Conservation (phyloP, 2,329 filamentous ascomycete genomes). For the Elsinoe australis region DNA sequence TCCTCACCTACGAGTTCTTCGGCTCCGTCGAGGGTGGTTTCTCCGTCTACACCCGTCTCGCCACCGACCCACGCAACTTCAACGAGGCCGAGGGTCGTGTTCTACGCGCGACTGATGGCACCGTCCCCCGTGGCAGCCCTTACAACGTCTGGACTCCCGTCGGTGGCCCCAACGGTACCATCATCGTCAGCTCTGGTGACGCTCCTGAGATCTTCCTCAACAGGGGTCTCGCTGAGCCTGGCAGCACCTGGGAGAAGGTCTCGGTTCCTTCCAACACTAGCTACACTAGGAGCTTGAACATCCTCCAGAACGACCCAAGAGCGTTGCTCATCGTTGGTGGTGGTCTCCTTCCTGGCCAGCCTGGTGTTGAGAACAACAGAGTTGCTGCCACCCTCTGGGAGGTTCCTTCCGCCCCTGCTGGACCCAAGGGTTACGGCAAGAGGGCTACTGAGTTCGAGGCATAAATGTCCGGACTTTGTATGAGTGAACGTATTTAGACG, state of each 20-base stretch:
- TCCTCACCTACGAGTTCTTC: constrained; percentile 59
- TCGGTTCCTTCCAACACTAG: constrained; percentile 34
- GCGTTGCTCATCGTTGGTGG: constrained; percentile 39
- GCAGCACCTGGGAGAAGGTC: constrained; percentile 40
- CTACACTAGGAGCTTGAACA: constrained; percentile 43
- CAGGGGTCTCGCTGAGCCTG: constrained; percentile 36
- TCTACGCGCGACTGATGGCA: constrained; percentile 42
- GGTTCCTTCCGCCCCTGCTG: constrained; percentile 11
- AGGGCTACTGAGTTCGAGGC: constrained; percentile 12
- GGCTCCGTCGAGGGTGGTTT: constrained; percentile 40
- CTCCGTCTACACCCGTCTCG: constrained; percentile 48
- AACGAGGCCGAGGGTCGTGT: constrained; percentile 34
- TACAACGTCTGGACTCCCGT: constrained; percentile 47
- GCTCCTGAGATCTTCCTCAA: constrained; percentile 42
- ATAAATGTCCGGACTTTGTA: neutral
- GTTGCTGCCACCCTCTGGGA: constrained; percentile 19
- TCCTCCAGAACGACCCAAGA: constrained; percentile 35
- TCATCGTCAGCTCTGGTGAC: constrained; percentile 41
- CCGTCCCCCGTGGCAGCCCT: constrained; percentile 40
- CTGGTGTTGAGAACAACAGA: constrained; percentile 26
- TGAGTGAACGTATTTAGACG: neutral
- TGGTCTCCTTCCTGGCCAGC: constrained; percentile 19
- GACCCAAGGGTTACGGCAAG: constrained; percentile 4
- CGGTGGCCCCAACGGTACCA: constrained; percentile 42
- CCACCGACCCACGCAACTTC: constrained; percentile 42